These are phyloP conservation scores for Cyclostephanos tholiformis DNA, from an alignment of 108 stramenopile genomes.

Conservation along the genomic window DNA sequence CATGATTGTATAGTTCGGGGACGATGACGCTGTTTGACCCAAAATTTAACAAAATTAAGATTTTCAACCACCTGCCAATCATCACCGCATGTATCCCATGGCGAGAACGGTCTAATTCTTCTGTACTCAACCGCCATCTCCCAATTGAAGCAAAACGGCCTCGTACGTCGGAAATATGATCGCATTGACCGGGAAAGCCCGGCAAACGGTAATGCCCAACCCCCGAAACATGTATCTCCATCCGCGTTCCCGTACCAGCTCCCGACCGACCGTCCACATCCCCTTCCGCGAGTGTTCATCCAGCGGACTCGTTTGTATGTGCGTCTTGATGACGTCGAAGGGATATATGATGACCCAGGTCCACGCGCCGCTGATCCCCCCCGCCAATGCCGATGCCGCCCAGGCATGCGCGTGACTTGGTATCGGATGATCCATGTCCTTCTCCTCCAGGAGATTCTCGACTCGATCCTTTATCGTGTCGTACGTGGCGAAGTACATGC, in stretches of 20 bases:
- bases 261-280: conserved; percentile 52
- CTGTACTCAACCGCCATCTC: conserved; percentile 18
- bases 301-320: conserved; percentile 77
- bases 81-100: not conserved
- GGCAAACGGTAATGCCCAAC: conserved; percentile 76
- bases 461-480: conserved; percentile 70
- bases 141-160: conserved; percentile 60
- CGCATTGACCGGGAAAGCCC: conserved; percentile 95
- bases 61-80: too few species aligned
- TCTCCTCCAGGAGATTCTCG: conserved; percentile 45
- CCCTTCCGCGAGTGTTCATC: conserved; percentile 37
- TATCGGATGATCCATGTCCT: conserved; percentile 33
- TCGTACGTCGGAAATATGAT: conserved; percentile 93
- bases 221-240: conserved; percentile 82
- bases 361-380: conserved; percentile 83
- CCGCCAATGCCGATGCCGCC: conserved; percentile 81
- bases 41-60: too few species aligned
- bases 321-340: conserved; percentile 89
- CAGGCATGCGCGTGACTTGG: conserved; percentile 60
- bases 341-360: conserved; percentile 93
- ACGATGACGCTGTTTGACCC: too few species aligned
- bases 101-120: not conserved
- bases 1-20: too few species aligned
- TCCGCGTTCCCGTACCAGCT: conserved; percentile 68
- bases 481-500: conserved; percentile 89